These are phyloP conservation scores for Lentinula sp. DNA, from an alignment of 768 basidiomycete genomes.

Conservation along the genomic window DNA sequence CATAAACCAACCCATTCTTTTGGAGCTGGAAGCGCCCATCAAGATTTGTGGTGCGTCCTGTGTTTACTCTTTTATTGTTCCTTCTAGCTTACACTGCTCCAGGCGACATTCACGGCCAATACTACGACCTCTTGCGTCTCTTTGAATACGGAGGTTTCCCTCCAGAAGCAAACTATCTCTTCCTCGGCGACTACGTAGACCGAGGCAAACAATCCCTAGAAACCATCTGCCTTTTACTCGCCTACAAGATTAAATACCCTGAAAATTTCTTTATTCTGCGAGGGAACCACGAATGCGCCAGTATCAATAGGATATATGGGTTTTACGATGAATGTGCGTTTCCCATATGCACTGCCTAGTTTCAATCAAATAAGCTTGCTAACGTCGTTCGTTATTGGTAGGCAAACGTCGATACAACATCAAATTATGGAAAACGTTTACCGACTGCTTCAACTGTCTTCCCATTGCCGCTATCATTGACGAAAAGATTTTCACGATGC, in stretches of 20 bases:
- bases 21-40: slow-evolving; percentile 98
- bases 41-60: slow-evolving; percentile 92
- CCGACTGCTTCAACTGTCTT: slow-evolving; percentile 99
- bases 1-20: slow-evolving; percentile 96
- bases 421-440: slow-evolving; percentile 99
- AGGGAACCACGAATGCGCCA: slow-evolving; percentile 98
- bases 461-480: slow-evolving; percentile 99
- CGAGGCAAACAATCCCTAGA: slow-evolving; percentile 98
- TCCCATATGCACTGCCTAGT: neutral
- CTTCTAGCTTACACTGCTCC: slow-evolving; percentile 12
- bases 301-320: slow-evolving; percentile 99
- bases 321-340: slow-evolving; percentile 98
- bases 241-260: slow-evolving; percentile 99
- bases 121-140: slow-evolving; percentile 95
- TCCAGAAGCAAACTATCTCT: slow-evolving; percentile 99
- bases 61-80: slow-evolving; percentile 12
- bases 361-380: neutral
- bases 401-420: slow-evolving; percentile 99
- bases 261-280: slow-evolving; percentile 99
- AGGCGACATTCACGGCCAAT: slow-evolving; percentile 99
- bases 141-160: slow-evolving; percentile 99
- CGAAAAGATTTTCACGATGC: slow-evolving; percentile 99
- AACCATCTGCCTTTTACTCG: slow-evolving; percentile 97
- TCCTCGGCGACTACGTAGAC: slow-evolving; percentile 99
- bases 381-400: slow-evolving; percentile 23